Evolutionary conservation across 495 filamentous ascomycete species (phyloP).

Genomic region (Annulohypoxylon moriforme): DNA sequence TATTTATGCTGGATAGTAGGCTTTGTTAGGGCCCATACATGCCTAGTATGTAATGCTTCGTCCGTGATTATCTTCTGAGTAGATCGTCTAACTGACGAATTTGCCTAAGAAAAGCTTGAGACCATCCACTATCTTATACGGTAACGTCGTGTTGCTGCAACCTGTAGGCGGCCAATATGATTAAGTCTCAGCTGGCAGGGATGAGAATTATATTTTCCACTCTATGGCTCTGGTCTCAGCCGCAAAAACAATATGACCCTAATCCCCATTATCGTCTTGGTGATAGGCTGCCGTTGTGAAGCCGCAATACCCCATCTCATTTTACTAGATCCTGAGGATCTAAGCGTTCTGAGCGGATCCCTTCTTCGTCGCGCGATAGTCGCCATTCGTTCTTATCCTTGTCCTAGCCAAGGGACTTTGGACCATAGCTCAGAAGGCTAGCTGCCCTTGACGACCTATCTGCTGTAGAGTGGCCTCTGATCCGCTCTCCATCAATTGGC

Average conservation of each 20-base stretch:
- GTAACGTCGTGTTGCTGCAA: conserved; percentile 31
- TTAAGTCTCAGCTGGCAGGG: conserved; percentile 26
- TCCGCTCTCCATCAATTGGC: conserved; percentile 16
- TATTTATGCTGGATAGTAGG: neutral
- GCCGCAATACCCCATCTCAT: conserved; percentile 5
- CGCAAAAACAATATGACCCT: conserved; percentile 4
- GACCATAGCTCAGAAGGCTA: neutral
- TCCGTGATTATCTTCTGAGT: neutral
- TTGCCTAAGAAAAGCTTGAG: neutral
- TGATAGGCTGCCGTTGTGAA: conserved; percentile 6
- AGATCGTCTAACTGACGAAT: neutral
- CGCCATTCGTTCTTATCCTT: conserved; percentile 9
- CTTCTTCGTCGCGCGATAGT: neutral
- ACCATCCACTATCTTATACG: neutral
- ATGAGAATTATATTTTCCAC: neutral
- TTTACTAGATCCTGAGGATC: conserved; percentile 1
- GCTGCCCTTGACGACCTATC: neutral
- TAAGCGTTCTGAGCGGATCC: conserved; percentile 7
- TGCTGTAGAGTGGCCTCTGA: conserved; percentile 16
- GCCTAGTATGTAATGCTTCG: neutral
- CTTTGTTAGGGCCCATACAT: neutral
- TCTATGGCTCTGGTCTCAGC: conserved; percentile 23
- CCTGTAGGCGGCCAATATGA: neutral
- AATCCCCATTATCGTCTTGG: neutral
- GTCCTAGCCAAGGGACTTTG: conserved; percentile 12